Base-by-base conservation (phyloP, 1,139 yeast species). In the Pichiaceae sp. region DNA sequence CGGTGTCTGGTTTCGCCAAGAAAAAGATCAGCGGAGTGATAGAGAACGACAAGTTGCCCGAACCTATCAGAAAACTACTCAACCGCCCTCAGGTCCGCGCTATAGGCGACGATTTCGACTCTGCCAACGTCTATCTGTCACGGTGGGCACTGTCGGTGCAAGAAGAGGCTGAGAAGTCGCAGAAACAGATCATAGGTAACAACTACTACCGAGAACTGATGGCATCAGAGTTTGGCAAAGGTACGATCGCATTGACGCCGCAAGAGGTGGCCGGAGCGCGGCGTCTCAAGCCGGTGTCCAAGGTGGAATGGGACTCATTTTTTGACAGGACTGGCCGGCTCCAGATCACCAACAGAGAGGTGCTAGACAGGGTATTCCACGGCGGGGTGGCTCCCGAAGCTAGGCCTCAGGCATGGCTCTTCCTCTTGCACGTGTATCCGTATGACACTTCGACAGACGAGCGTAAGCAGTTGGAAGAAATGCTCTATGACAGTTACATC, bases 61-160 rank as follows among this genome's bases (percentile, higher is more conserved):
- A 72, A 5, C 74, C 77, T 1, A 70, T 87, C 14, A 74, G 75
- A 45, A 74, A 73, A 39, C 58, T 84, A 43, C 64, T 91, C 38
- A 71, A 68, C 41, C 78, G 80, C 45, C 93, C 95, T 0, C 95
- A 87, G 49, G 94, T 89, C 4, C 72, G 70, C 48, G 72, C 69
- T 39, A 75, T 89, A 20, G 86, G 93, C 40, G 87, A 86, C 46
- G 98, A 91, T 45, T 91, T 87, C 55, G 97, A 89, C 52, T 78
- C 91, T 34, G 96, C 96, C 0, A 70, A 89, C 37, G 83, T 87
- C 3, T 91, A 87, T 56, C 66, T 91, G 42, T 97, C 98, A 4
- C 87, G 87, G 62, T 91, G 98, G 98, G 97, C 98, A 0, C 73
- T 86, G 50, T 87, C 87, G 29, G 94, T 91, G 19, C 93, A 91